Evolutionary conservation across 257 asterid species (phyloP).

Genomic region (Ajuga chamaepitys): DNA sequence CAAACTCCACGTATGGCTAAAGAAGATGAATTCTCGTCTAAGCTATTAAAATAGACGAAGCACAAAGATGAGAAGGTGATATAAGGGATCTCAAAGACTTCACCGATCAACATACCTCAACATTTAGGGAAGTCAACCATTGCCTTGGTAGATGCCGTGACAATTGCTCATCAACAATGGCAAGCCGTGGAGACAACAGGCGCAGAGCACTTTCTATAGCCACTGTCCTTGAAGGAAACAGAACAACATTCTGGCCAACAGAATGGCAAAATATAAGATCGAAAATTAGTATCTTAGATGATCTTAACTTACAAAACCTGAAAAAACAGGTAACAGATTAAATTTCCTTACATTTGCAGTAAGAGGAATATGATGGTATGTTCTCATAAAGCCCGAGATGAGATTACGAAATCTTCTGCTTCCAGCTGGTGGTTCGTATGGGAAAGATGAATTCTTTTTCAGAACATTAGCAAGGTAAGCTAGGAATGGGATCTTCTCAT

Average conservation of each 20-base stretch:
- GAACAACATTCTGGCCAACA: conserved; percentile 60
- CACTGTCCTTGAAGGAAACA: conserved; percentile 84
- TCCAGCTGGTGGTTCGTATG: conserved; percentile 96
- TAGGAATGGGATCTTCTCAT: conserved; percentile 94
- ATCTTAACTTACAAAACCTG: neutral
- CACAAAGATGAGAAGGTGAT: conserved; percentile 1
- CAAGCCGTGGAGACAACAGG: conserved; percentile 77
- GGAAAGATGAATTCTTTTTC: conserved; percentile 68
- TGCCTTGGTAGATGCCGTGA: conserved; percentile 69
- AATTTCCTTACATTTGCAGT: conserved; percentile 73
- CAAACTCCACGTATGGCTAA: too few relatives aligned
- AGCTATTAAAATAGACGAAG: conserved; percentile 1
- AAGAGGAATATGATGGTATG: conserved; percentile 90
- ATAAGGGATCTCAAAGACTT: conserved; percentile 9
- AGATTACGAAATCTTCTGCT: conserved; percentile 80
- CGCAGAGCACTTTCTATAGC: conserved; percentile 87
- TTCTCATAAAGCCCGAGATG: conserved; percentile 80
- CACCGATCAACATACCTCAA: conserved; percentile 45
- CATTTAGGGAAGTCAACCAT: conserved; percentile 74
- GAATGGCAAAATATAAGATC: conserved; percentile 8
- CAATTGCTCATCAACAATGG: conserved; percentile 85
- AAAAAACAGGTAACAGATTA: neutral
- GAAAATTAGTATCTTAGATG: conserved; percentile 14
- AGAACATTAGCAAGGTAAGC: conserved; percentile 90
- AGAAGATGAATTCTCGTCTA: neutral